Evolutionary conservation across 2,329 filamentous ascomycete species (phyloP), one percentile per base, ranked within the genome.

Genomic region (Ophiocordyceps sinensis): DNA sequence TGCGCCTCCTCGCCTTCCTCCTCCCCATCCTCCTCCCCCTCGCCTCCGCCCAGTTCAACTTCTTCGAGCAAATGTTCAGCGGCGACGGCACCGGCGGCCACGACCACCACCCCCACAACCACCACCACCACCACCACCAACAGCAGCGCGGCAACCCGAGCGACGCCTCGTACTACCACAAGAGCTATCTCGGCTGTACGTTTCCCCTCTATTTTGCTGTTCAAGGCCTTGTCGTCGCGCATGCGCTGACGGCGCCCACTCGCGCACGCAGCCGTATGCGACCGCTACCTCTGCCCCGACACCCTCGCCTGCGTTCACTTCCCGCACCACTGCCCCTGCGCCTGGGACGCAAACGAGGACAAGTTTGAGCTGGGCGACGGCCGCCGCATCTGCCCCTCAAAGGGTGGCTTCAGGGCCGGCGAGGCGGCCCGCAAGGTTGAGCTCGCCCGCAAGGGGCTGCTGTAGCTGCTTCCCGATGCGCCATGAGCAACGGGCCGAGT

Each of bases 61-160:
- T 98, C 74, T 98, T 96, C 65, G 88, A 95, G 60, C 86, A 96
- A 54, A 94, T 96, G 85, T 96, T 98, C 60, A 73, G 77, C 51
- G 75, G 75, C 49, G 69, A 70, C 36, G 35, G 41, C 44, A 63
- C 70, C 44, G 58, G 56, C 44, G 58, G 56, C 37, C 55, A 59
- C 11, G 64, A 68, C 12, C 68, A 75, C 43, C 72, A 77, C 49
- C 62, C 72, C 38, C 59, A 66, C 37, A n/a, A n/a, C 37, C 55
- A 59, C 11, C 64, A 68, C 12, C 68, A 75, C 43, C 72, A 77
- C 49, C 62, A 73, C 38, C 59, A 66, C 37, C 73, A 76, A 42
- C 70, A 79, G 50, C 75, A 76, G 23, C 81, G 85, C 53, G 91
- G 95, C 59, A 85, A 83, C 26, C 75, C 85, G 2, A 93, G 85